Evolutionary conservation across 495 filamentous ascomycete genomes (phyloP).

Genomic region (Neurospora terricola): DNA sequence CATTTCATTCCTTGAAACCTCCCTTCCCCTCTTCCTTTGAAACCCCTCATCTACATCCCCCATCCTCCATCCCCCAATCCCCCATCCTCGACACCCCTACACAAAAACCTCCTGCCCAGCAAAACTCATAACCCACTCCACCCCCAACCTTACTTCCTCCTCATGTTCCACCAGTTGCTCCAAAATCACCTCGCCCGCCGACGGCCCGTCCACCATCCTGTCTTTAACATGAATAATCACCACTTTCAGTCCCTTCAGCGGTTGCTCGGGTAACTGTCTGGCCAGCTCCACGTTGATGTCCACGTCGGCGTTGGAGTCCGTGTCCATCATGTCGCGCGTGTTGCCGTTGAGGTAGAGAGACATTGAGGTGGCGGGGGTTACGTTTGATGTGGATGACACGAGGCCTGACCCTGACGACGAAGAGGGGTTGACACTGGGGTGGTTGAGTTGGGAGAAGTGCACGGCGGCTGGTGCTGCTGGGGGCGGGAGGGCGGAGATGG

Average conservation of each 20-base stretch:
- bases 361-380: background rate
- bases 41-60: too few species aligned
- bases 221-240: constrained; percentile 81
- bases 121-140: constrained; percentile 61
- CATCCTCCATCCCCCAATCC: too few species aligned
- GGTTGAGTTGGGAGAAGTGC: background rate
- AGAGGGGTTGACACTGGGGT: background rate
- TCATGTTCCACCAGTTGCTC: constrained; percentile 54
- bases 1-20: too few species aligned
- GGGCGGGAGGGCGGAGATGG: background rate
- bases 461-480: background rate
- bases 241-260: constrained; percentile 45
- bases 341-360: background rate
- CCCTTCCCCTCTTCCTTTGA: too few species aligned
- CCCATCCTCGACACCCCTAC: background rate
- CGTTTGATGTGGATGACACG: background rate
- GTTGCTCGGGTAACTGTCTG: background rate
- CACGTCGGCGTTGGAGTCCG: background rate
- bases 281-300: background rate
- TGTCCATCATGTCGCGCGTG: background rate
- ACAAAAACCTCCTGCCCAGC: constrained; percentile 38
- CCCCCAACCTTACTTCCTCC: constrained; percentile 53
- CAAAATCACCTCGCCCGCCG: constrained; percentile 56
- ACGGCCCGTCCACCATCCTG: constrained; percentile 51
- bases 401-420: background rate